Percentiles rank a stretch among this genome's conserved stretches.
These are phyloP conservation scores for Cladosporium sphaerospermum DNA, from an alignment of 2,329 filamentous ascomycete genomes.

Conservation along the genomic window DNA sequence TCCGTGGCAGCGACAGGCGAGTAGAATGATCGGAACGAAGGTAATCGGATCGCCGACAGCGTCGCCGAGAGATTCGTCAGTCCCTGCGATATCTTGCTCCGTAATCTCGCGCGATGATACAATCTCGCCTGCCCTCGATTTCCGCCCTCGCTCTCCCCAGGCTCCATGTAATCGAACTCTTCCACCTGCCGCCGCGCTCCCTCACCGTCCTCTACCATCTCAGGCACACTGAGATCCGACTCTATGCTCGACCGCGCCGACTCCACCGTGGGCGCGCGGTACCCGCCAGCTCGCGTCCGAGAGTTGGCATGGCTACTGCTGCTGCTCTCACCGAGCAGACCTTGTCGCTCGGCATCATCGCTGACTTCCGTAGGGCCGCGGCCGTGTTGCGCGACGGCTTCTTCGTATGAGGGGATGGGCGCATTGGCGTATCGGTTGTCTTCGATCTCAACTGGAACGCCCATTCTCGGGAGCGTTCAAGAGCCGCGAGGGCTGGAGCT, in stretches of 20 bases:
- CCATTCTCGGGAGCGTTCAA: background rate
- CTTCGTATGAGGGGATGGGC: constrained; percentile 78
- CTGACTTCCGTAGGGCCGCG: constrained; percentile 55
- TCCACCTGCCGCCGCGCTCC: constrained; percentile 69
- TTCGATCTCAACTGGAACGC: constrained; percentile 7
- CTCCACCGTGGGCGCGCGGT: constrained; percentile 76
- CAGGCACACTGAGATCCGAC: constrained; percentile 44
- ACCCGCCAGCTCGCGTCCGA: constrained; percentile 44
- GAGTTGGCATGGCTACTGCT: constrained; percentile 15
- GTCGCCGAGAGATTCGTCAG: constrained; percentile 51
- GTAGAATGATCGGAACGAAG: constrained; percentile 42
- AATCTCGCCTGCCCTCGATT: constrained; percentile 20
- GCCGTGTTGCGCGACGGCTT: constrained; percentile 60
- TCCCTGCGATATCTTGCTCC: constrained; percentile 50
- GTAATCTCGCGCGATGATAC: constrained; percentile 36
- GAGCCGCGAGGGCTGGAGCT: too few relatives aligned
- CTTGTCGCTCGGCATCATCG: constrained; percentile 70
- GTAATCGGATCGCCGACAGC: constrained; percentile 51
- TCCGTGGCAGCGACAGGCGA: constrained; percentile 20
- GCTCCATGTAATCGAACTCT: constrained; percentile 79
- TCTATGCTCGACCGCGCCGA: constrained; percentile 62
- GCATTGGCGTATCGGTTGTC: constrained; percentile 30
- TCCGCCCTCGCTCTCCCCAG: constrained; percentile 21
- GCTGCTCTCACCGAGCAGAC: constrained; percentile 55
- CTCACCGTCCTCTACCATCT: constrained; percentile 47